Evolutionary conservation across 2,329 filamentous ascomycete genomes (phyloP).

Genomic region (Ustulina deusta): DNA sequence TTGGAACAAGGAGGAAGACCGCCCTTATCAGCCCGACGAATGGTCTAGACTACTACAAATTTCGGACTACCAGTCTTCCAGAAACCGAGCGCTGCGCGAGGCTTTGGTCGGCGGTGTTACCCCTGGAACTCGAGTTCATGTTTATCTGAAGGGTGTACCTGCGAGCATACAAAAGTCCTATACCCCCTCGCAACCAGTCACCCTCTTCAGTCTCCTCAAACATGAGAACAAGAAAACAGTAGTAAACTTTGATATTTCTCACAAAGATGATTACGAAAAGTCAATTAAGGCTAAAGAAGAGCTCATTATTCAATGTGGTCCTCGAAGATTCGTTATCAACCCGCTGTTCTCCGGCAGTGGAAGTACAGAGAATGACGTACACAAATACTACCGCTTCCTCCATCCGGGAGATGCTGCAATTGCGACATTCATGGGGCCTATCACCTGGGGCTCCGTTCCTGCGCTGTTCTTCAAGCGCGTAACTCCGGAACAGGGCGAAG

Average conservation of each 20-base stretch:
- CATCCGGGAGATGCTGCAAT: constrained; percentile 92
- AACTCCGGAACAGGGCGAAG: constrained; percentile 58
- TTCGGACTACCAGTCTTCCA: constrained; percentile 88
- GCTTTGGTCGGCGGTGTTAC: constrained; percentile 88
- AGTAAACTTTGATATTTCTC: constrained; percentile 88
- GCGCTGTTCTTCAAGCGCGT: constrained; percentile 85
- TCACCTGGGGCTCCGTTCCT: constrained; percentile 94
- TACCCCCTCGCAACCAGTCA: constrained; percentile 70
- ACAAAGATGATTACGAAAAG: constrained; percentile 79
- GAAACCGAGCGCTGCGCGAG: constrained; percentile 81
- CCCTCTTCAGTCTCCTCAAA: constrained; percentile 86
- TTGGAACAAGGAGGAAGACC: constrained; percentile 92
- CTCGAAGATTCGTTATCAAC: constrained; percentile 86
- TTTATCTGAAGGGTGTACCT: constrained; percentile 74
- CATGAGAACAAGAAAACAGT: constrained; percentile 96
- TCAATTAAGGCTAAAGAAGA: constrained; percentile 94
- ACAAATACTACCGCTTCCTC: constrained; percentile 94
- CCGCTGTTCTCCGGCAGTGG: constrained; percentile 91
- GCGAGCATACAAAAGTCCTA: constrained; percentile 60
- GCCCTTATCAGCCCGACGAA: constrained; percentile 86
- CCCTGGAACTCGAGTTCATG: constrained; percentile 83
- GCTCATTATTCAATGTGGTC: constrained; percentile 89
- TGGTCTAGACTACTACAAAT: constrained; percentile 89
- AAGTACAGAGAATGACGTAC: constrained; percentile 93
- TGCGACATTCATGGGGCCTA: constrained; percentile 87